Base-by-base conservation (phyloP, 2,329 filamentous ascomycete species). In the Exophiala aquamarina region DNA sequence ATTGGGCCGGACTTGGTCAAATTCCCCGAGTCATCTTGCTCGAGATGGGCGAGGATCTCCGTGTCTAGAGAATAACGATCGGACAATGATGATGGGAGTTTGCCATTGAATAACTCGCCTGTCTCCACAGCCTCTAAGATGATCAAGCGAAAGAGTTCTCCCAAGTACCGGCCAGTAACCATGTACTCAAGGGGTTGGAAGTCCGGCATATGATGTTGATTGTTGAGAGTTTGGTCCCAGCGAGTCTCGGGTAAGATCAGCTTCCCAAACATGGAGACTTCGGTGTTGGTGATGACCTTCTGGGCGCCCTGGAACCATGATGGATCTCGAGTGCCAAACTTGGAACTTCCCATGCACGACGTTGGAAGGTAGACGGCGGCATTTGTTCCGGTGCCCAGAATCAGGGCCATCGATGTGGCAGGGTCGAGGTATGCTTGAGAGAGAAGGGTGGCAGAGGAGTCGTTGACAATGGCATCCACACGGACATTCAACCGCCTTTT, bases 131-230 rank as follows among this genome's bases (percentile, higher is more conserved):
- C 81, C 53, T 85, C 82, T 5, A 81, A 64, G 7, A 83, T 69
- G 45, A 84, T 77, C 20, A 84, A 65, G 11, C 82, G 74, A 4
- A 82, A 75, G 41, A 85, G 78, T 56, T 85, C 82, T 17, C 81
- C 82, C 1, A 84, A 67, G 59, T 84, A 84, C 13, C 79, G 75
- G 14, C 82, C 82, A 9, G 79, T 80, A 52, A 81, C 75, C 66
- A 84, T 75, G 58, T 83, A 81, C 59, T 85, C 82, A 48, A 84
- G 71, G 1, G 82, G 82, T 56, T 85, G 82, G 55, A 83, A 84
- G 63, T 83, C 78, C 0, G 81, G 81, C 8, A 74, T 68, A 13
- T 74, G 59, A 57, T 84, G 81, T 4, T 70, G 72, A 20, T 67
- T 63, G 61, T 84, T 84, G 39, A 85, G 68, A 21, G 72, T 59